Evolutionary conservation across 139 green algal species (phyloP), one percentile per base, ranked within the genome.

Genomic region (Coccomyxa sp.): DNA sequence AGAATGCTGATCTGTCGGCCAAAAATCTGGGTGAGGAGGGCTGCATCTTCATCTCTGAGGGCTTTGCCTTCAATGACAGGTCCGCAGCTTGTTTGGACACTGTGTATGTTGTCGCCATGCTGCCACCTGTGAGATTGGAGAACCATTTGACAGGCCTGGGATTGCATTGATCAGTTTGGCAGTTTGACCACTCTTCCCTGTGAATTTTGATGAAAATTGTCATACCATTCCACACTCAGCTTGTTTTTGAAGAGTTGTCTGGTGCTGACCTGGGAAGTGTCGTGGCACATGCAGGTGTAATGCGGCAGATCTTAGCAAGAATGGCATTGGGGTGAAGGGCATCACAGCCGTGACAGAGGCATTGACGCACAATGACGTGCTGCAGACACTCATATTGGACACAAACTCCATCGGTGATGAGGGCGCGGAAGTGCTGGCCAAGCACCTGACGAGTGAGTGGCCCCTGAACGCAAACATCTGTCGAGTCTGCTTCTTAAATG

Each of bases 11-110:
- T 83, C 81, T 98, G 23, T 93, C 89, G 7, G 93, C 92, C 15
- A 94, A 96, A 88, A 98, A 97, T 87, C 86, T 99, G 31, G 92
- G 94, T 0, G 93, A 98, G 76, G 95, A 98, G 84, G 96, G 96
- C 21, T 91, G 90, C 38, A 90, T 87, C 1, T 98, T 98, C 82
- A 88, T 99, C 25, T 87, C 93, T 0, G 95, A 98, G 81, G 90
- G 89, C 0, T 88, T 99, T 21, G 95, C 95, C 14, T 98, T 98
- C 90, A 99, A 99, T 88, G 92, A 92, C 57, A 83, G 84, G 81
- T 91, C 81, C 1, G 85, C 71, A 17, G 0, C 27, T 7, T 51
- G 38, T 51, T n/a, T 51, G 38, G 7, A 51, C 38, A 51, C 38
- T 51, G 3, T 51, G 12, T 51, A 51, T 28, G 7, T 15, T 32